Evolutionary conservation across 75 land plant species (phyloP), one percentile per base, ranked within the genome.

Genomic region (Cupressus sempervirens): DNA sequence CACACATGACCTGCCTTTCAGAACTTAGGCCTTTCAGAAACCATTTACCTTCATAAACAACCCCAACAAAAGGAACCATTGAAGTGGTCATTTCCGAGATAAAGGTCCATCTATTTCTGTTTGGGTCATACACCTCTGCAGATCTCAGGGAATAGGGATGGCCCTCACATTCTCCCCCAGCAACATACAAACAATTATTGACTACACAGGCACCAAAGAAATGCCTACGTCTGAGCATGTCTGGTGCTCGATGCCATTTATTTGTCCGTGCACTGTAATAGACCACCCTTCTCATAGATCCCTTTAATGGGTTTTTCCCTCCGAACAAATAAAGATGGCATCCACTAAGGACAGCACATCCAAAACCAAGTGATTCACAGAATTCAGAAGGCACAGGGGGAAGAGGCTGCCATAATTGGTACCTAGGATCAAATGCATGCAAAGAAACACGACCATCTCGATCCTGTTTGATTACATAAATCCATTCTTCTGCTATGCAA

Each of bases 161-260:
- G 1, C 96, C 96, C 29, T 93, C 96, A 81, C 90, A 88, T 74
- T 95, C 96, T 12, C 96, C 96, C 35, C 96, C 96, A 18, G 96
- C 96, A 16, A 95, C 96, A 81, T 92, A 95, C 80, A 95, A 85
- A 83, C 96, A 92, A 80, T 95, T 95, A 86, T 95, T 95, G 43
- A 93, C 92, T 30, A 95, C 97, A 86, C 94, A 93, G 8, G 90
- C 86, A 16, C 95, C 97, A 80, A 91, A 93, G 88, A 92, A 93
- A 81, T 93, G 95, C 38, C 96, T 82, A 26, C 92, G 56, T 34
- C 96, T 89, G 32, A 91, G 86, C 96, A 95, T 95, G 54, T 95
- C 96, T 30, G 96, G 95, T 62, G 96, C 96, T 45, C 95, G 87
- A 85, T 95, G 96, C 96, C 96, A 95, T 76, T 92, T 95, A 80